phyloP scores from a whole-genome alignment of 2,329 filamentous ascomycete species.

The Hawksworthiomyces lignivorus region DNA sequence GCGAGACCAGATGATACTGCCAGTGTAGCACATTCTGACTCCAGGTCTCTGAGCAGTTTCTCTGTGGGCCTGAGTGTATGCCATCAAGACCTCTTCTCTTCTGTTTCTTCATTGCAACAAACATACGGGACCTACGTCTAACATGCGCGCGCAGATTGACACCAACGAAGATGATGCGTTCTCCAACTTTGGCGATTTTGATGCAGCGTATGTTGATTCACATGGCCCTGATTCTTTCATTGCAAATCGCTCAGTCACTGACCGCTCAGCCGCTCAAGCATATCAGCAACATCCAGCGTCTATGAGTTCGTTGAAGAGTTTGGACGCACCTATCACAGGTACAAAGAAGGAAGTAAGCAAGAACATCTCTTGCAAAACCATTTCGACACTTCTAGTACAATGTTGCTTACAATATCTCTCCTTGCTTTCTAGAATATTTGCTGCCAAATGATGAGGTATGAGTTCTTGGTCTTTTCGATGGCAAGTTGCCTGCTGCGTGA shows the following conservation, averaged over 20 bases:
- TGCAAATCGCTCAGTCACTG: background rate
- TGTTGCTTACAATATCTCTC: background rate
- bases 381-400: too few species aligned
- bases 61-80: slow-evolving; percentile 11
- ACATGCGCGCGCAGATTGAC: slow-evolving; percentile 1
- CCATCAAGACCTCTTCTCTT: background rate
- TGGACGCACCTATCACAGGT: slow-evolving; percentile 8
- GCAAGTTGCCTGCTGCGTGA: too few species aligned
- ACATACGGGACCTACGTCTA: background rate
- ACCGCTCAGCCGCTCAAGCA: background rate
- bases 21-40: background rate
- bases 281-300: slow-evolving; percentile 3
- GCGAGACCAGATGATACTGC: background rate
- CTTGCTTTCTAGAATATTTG: slow-evolving; percentile 9
- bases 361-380: background rate
- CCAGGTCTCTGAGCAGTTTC: slow-evolving; percentile 5
- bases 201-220: background rate
- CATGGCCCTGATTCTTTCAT: background rate
- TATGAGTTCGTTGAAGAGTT: slow-evolving; percentile 7
- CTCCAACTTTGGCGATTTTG: slow-evolving; percentile 2
- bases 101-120: background rate
- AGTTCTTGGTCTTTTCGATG: background rate
- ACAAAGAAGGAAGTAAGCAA: slow-evolving; percentile 9
- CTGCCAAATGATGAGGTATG: slow-evolving; percentile 14
- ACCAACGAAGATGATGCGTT: slow-evolving; percentile 3